A percentile compares a stretch with the other conserved stretches of the same genome.
Conservation (phyloP, 2,329 filamentous ascomycete species). For the Colletotrichum magnum region DNA sequence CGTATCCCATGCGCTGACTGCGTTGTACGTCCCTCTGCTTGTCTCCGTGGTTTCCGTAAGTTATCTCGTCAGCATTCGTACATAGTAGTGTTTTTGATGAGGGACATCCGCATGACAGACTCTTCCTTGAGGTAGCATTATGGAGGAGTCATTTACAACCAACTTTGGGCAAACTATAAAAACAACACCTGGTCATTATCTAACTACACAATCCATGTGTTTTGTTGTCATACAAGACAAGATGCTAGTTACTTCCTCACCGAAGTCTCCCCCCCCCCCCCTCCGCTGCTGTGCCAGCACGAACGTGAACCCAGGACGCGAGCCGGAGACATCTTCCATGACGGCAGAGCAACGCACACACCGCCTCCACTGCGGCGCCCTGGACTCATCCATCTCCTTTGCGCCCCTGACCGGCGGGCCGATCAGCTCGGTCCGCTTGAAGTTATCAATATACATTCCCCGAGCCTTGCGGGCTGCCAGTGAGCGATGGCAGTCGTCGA, state of each 20-base stretch:
- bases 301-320: slow-evolving; percentile 66
- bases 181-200: too few relatives aligned
- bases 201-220: too few relatives aligned
- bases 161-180: too few relatives aligned
- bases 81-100: not conserved
- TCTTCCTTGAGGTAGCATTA: too few relatives aligned
- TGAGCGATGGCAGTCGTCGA: slow-evolving; percentile 70
- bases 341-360: slow-evolving; percentile 74
- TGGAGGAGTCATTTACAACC: too few relatives aligned
- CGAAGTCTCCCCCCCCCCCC: too few relatives aligned
- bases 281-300: slow-evolving; percentile 67
- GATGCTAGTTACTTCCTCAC: too few relatives aligned
- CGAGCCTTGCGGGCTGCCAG: slow-evolving; percentile 55
- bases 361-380: slow-evolving; percentile 55
- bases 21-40: not conserved
- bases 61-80: slow-evolving; percentile 5
- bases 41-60: not conserved
- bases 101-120: not conserved
- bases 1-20: slow-evolving; percentile 8
- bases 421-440: slow-evolving; percentile 69
- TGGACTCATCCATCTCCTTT: slow-evolving; percentile 59
- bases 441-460: slow-evolving; percentile 66
- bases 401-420: slow-evolving; percentile 10
- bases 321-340: slow-evolving; percentile 72
- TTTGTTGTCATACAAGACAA: too few relatives aligned